Percentiles rank a stretch among this genome's conserved stretches.
Conservation (phyloP, 768 basidiomycete species). For the Termitomyces sp. region DNA sequence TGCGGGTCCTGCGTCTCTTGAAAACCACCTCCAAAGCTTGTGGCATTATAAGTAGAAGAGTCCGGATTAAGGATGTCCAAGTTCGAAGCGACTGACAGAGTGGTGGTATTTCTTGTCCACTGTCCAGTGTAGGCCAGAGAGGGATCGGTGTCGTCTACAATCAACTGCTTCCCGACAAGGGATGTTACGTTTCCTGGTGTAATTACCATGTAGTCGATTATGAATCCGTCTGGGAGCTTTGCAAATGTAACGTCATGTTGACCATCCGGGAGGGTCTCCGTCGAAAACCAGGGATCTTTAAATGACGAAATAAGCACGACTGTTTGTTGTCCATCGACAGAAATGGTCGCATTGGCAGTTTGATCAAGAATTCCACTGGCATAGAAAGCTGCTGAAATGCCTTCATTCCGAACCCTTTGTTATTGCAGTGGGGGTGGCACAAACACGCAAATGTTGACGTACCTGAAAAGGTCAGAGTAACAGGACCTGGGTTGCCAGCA, state of each 20-base stretch:
- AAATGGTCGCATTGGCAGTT: not conserved
- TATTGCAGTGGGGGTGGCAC: not conserved
- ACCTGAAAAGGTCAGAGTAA: not conserved
- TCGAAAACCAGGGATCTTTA: not conserved
- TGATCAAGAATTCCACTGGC: not conserved
- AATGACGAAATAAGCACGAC: not conserved
- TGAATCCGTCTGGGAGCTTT: not conserved
- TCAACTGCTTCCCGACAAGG: not conserved
- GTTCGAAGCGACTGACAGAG: not conserved
- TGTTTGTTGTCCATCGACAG: not conserved
- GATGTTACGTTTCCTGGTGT: not conserved
- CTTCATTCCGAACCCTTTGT: not conserved
- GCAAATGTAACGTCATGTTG: not conserved
- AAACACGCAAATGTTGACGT: not conserved
- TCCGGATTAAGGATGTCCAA: no score
- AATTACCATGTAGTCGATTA: not conserved
- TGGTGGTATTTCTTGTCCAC: not conserved
- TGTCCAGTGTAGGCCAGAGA: not conserved
- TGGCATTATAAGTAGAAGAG: not conserved
- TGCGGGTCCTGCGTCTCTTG: not conserved
- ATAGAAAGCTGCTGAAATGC: not conserved
- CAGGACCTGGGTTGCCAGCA: not conserved
- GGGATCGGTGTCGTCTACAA: slow-evolving; percentile 1
- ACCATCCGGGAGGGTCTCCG: not conserved
- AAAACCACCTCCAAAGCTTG: not conserved